These are phyloP conservation scores for Aspergillus novoparasiticus DNA, from an alignment of 2,329 filamentous ascomycete species.

Conservation along the genomic window DNA sequence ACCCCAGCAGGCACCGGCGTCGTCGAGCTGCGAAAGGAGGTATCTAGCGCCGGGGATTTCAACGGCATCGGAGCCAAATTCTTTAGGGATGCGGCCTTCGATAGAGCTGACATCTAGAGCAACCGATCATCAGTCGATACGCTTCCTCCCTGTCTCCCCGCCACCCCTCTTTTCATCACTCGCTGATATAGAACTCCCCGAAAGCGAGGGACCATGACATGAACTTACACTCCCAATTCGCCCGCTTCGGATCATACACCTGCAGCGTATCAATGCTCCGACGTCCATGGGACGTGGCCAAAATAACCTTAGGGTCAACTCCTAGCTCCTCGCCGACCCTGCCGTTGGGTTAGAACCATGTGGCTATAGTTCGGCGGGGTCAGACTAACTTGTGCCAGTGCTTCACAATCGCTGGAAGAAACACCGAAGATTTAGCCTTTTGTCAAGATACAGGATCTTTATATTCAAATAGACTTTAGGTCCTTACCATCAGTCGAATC, in stretches of 20 bases:
- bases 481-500: slow-evolving; percentile 49
- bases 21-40: slow-evolving; percentile 69
- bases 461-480: slow-evolving; percentile 34
- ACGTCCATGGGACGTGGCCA: slow-evolving; percentile 88
- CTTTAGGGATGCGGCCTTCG: slow-evolving; percentile 75
- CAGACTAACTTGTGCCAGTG: slow-evolving; percentile 60
- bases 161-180: not conserved
- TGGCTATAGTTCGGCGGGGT: not conserved
- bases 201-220: slow-evolving; percentile 3
- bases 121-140: not conserved
- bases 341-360: not conserved
- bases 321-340: slow-evolving; percentile 74
- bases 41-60: slow-evolving; percentile 82
- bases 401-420: slow-evolving; percentile 59
- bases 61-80: slow-evolving; percentile 74
- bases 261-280: slow-evolving; percentile 83
- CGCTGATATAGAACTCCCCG: not conserved
- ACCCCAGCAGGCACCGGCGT: slow-evolving; percentile 71
- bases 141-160: not conserved
- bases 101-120: slow-evolving; percentile 72
- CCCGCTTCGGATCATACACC: slow-evolving; percentile 78
- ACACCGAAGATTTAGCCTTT: slow-evolving; percentile 34
- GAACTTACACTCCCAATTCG: slow-evolving; percentile 86
- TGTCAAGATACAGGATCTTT: slow-evolving; percentile 48
- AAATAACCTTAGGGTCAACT: slow-evolving; percentile 79